phyloP scores from a whole-genome alignment of 2,329 filamentous ascomycete genomes.

The Ceratocystis huliohia region DNA sequence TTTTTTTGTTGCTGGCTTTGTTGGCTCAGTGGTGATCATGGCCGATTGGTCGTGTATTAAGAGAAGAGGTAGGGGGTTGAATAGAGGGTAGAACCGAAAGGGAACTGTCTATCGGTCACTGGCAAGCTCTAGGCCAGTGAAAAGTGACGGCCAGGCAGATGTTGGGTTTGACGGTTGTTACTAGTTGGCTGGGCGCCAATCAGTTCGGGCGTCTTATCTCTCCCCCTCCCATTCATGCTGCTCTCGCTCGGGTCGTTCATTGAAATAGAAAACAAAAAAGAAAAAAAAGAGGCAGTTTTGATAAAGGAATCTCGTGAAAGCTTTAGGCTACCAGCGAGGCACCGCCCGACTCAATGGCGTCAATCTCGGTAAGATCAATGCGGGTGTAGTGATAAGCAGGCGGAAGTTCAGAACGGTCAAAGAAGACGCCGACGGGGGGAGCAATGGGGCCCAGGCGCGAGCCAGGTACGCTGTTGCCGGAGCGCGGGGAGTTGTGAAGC shows the following conservation, averaged over 20 bases:
- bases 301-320: neutral
- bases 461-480: constrained; percentile 51
- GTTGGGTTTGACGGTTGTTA: neutral
- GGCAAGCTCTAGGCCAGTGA: no score
- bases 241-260: neutral
- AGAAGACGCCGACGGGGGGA: constrained; percentile 61
- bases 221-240: neutral
- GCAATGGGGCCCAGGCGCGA: constrained; percentile 58
- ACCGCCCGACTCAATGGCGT: constrained; percentile 87
- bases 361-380: constrained; percentile 75
- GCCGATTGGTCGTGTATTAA: neutral
- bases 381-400: constrained; percentile 63
- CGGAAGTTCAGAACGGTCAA: constrained; percentile 82
- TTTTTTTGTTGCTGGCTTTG: no score
- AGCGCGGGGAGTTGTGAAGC: constrained; percentile 45
- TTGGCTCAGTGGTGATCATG: neutral
- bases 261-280: neutral
- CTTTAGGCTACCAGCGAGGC: constrained; percentile 37
- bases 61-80: neutral
- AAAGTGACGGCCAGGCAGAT: no score
- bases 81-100: no score
- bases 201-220: neutral
- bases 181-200: neutral
- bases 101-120: no score
- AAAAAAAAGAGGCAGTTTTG: neutral